Percentiles rank a stretch among this genome's conserved stretches.
Evolutionary conservation across 2,329 filamentous ascomycete genomes (phyloP).

Genomic region (Incumbomyces lentus): DNA sequence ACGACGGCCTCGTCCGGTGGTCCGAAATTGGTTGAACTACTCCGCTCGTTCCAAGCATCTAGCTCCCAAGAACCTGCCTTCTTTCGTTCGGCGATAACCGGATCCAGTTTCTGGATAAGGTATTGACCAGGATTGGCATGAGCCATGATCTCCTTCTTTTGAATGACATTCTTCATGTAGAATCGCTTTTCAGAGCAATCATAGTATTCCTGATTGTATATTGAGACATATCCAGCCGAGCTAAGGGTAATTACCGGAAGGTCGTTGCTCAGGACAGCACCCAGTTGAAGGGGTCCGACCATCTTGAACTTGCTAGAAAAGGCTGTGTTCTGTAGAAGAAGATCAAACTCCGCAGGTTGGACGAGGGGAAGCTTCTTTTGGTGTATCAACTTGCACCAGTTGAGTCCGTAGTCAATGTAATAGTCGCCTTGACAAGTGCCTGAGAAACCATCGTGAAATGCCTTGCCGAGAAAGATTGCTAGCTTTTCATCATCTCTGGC

Average conservation of each 20-base stretch:
- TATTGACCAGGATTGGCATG: slow-evolving; percentile 3
- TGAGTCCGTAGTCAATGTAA: background rate
- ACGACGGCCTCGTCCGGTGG: slow-evolving; percentile 2
- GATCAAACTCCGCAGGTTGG: slow-evolving; percentile 1
- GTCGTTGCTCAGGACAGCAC: background rate
- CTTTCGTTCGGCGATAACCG: slow-evolving; percentile 3
- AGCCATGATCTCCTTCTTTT: slow-evolving; percentile 2
- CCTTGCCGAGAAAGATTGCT: slow-evolving; percentile 1
- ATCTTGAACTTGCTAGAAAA: background rate
- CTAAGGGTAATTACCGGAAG: slow-evolving; percentile 3
- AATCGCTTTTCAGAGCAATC: slow-evolving; percentile 7
- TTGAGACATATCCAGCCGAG: slow-evolving; percentile 4
- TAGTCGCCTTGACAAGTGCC: background rate
- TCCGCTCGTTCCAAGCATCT: slow-evolving; percentile 2
- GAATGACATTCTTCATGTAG: slow-evolving; percentile 1
- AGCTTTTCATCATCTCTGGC: background rate
- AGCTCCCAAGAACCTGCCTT: background rate
- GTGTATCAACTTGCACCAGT: background rate
- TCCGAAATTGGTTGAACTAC: background rate
- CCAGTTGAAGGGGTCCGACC: slow-evolving; percentile 2
- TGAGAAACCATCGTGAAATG: background rate
- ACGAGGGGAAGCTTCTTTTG: background rate
- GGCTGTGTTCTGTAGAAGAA: slow-evolving; percentile 3
- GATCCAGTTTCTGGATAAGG: slow-evolving; percentile 3
- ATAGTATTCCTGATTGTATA: slow-evolving; percentile 5